Evolutionary conservation across 345 rosid genomes (phyloP).

Genomic region (Durio zibethinus): DNA sequence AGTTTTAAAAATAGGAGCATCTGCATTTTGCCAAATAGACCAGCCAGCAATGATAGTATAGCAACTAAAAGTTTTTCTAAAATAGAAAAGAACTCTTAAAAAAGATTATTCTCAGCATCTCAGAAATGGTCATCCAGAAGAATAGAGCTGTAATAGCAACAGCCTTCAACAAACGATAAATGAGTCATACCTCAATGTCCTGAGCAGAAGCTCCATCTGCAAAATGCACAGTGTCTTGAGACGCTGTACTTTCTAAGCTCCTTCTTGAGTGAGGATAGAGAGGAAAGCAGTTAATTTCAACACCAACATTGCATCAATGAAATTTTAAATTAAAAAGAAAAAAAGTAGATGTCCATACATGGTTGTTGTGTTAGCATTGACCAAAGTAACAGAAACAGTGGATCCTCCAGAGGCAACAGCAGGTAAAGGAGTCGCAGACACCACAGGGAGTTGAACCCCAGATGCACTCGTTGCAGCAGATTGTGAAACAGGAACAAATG

Average conservation of each 20-base stretch:
- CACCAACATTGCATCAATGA: neutral
- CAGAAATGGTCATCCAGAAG: neutral
- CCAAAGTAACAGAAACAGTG: constrained; percentile 28
- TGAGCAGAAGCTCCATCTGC: constrained; percentile 47
- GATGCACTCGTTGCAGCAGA: constrained; percentile 26
- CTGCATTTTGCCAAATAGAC: neutral
- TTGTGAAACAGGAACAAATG: constrained; percentile 36
- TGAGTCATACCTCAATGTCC: constrained; percentile 54
- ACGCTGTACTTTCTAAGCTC: constrained; percentile 32
- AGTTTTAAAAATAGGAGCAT: neutral
- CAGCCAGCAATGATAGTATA: neutral
- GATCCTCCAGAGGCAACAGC: constrained; percentile 36
- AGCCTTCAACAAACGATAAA: neutral
- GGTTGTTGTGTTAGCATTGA: constrained; percentile 39
- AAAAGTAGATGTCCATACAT: constrained; percentile 36
- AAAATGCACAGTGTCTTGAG: constrained; percentile 42
- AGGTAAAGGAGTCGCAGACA: constrained; percentile 28
- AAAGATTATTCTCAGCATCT: neutral
- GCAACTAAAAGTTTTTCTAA: neutral
- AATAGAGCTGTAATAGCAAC: neutral
- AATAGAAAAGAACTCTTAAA: neutral
- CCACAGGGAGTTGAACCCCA: constrained; percentile 27
- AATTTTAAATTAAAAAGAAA: constrained; percentile 13
- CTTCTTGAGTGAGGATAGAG: constrained; percentile 30
- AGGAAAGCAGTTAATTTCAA: neutral